Evolutionary conservation across 2,329 filamentous ascomycete genomes (phyloP).

Genomic region (Neofusicoccum sp.): DNA sequence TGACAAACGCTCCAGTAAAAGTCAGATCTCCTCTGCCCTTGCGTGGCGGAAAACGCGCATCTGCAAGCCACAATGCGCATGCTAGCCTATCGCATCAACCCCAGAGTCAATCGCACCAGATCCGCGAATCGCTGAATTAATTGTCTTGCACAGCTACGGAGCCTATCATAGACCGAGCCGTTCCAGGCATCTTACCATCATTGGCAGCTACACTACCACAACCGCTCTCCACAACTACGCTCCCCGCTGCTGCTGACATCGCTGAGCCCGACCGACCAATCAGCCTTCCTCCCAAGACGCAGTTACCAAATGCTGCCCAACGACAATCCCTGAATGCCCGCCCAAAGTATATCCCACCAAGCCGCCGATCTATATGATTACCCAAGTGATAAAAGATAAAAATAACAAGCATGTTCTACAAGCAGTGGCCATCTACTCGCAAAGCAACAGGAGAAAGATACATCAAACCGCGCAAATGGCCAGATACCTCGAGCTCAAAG

Average conservation of each 20-base stretch:
- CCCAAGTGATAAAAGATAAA: not conserved
- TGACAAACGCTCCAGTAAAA: too few species aligned
- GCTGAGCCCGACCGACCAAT: not conserved
- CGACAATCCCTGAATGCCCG: not conserved
- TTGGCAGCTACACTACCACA: not conserved
- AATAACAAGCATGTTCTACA: not conserved
- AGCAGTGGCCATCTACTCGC: conserved; percentile 14
- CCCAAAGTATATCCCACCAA: not conserved
- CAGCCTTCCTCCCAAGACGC: not conserved
- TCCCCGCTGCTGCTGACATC: not conserved
- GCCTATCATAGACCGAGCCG: not conserved
- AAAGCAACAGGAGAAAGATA: not conserved
- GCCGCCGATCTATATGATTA: conserved; percentile 5
- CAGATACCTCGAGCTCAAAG: not conserved
- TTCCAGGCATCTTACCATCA: conserved; percentile 1
- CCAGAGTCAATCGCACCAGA: not conserved
- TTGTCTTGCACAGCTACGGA: conserved; percentile 4
- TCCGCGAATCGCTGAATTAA: not conserved
- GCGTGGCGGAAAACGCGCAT: not conserved
- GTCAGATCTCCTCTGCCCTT: too few species aligned
- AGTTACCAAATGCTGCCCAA: not conserved
- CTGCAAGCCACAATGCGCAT: conserved; percentile 6
- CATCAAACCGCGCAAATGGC: conserved; percentile 3
- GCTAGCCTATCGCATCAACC: not conserved
- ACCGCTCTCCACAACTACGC: not conserved